Conservation (phyloP, 2,329 filamentous ascomycete genomes). For the Iodosphaeria phyllophila region DNA sequence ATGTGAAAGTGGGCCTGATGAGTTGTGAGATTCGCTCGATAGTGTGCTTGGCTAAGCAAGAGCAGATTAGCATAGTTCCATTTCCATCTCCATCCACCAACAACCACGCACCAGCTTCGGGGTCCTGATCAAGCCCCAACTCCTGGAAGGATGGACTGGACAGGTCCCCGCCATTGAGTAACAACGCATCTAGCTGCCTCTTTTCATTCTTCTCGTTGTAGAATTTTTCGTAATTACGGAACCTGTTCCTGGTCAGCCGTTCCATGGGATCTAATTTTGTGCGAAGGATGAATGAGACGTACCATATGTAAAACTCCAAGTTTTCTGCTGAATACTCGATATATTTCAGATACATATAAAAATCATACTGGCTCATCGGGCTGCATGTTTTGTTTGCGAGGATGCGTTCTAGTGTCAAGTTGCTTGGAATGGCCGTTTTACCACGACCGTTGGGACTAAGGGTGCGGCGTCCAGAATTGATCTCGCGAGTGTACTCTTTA, state of each 20-base stretch:
- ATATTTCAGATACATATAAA: constrained; percentile 30
- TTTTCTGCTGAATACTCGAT: constrained; percentile 29
- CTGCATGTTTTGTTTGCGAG: constrained; percentile 27
- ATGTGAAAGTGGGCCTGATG: constrained; percentile 12
- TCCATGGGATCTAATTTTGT: not conserved
- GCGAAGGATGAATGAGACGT: constrained; percentile 2
- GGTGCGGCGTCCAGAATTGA: constrained; percentile 16
- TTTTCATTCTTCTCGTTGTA: constrained; percentile 7
- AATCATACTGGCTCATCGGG: constrained; percentile 29
- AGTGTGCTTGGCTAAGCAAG: constrained; percentile 11
- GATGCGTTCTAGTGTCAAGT: constrained; percentile 24
- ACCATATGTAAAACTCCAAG: constrained; percentile 30
- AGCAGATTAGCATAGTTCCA: not conserved
- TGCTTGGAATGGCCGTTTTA: constrained; percentile 18
- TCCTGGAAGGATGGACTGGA: constrained; percentile 5
- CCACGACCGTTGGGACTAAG: constrained; percentile 17
- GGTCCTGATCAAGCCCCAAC: constrained; percentile 9
- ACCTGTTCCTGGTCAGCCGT: too few species aligned
- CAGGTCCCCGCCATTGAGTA: not conserved
- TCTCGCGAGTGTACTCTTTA: constrained; percentile 20
- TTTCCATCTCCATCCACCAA: not conserved
- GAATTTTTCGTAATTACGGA: constrained; percentile 21
- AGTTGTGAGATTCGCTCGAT: constrained; percentile 16
- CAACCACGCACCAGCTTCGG: constrained; percentile 12
- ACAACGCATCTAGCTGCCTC: constrained; percentile 1